Percentiles rank a stretch among this genome's conserved stretches.
phyloP scores from a whole-genome alignment of 257 asterid genomes.

The Nicotiana paniculata region DNA sequence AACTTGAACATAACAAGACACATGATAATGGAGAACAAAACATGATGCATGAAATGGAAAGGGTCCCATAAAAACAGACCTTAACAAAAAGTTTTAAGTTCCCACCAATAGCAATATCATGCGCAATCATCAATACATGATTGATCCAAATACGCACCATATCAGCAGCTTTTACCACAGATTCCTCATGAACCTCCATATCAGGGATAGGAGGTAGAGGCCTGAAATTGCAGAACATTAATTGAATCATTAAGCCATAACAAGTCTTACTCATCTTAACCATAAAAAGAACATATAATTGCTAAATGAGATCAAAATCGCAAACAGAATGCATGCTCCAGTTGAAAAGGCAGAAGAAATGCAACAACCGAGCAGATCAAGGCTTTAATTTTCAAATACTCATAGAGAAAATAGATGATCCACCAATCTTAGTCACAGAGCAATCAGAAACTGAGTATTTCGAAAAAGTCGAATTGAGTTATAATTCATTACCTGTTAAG shows the following conservation, averaged over 20 bases:
- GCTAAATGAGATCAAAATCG: not conserved
- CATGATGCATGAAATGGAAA: not conserved
- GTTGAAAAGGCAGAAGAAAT: not conserved
- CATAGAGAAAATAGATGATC: not conserved
- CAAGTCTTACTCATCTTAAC: not conserved
- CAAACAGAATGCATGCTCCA: not conserved
- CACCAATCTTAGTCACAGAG: not conserved
- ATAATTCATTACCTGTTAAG: slow-evolving; percentile 60
- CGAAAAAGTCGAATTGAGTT: not conserved
- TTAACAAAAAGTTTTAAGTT: slow-evolving; percentile 48
- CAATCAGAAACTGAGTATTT: not conserved
- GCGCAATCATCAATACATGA: slow-evolving; percentile 51
- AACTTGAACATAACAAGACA: slow-evolving; percentile 6
- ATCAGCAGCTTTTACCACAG: slow-evolving; percentile 64
- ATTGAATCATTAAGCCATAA: not conserved
- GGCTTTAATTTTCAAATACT: not conserved
- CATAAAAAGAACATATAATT: not conserved
- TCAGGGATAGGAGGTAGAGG: slow-evolving; percentile 97
- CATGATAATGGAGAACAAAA: slow-evolving; percentile 12
- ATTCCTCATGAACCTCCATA: slow-evolving; percentile 72
- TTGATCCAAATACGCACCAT: slow-evolving; percentile 64
- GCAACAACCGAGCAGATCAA: not conserved
- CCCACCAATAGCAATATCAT: slow-evolving; percentile 65
- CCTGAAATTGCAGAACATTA: slow-evolving; percentile 26
- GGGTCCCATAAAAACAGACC: slow-evolving; percentile 35